Evolutionary conservation across 306 rosid species (phyloP).

Genomic region (Prunus mume): DNA sequence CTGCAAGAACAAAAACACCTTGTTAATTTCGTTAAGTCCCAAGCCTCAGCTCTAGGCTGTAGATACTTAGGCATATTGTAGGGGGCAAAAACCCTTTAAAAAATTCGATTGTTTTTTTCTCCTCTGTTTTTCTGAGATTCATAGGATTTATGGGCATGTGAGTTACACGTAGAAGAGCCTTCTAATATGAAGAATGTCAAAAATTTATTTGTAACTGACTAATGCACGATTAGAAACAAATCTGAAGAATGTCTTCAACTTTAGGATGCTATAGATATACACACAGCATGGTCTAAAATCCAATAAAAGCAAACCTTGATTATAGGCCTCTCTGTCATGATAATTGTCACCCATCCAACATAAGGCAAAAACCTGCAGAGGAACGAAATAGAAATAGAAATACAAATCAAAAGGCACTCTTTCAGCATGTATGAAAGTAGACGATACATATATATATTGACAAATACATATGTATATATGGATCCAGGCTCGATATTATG

Average conservation of each 20-base stretch:
- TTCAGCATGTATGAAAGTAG: neutral
- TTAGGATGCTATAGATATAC: neutral
- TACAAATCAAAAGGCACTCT: neutral
- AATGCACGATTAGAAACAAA: neutral
- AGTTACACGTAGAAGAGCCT: too few relatives aligned
- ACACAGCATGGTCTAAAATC: neutral
- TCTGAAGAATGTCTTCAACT: neutral
- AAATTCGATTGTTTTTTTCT: too few relatives aligned
- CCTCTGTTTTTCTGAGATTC: too few relatives aligned
- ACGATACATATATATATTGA: neutral
- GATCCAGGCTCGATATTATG: neutral
- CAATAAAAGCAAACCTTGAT: slow-evolving; percentile 54
- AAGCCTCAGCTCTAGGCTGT: neutral
- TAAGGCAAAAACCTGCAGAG: slow-evolving; percentile 66
- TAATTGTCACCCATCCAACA: slow-evolving; percentile 63
- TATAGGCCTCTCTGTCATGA: slow-evolving; percentile 67
- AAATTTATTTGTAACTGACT: neutral
- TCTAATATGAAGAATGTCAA: too few relatives aligned
- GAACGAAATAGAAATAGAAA: neutral
- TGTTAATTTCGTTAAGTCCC: neutral
- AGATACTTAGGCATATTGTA: neutral
- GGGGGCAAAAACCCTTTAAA: neutral
- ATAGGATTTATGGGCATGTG: too few relatives aligned
- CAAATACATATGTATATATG: neutral
- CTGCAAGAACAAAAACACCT: slow-evolving; percentile 31